A percentile compares a stretch with the other conserved stretches of the same genome.
Evolutionary conservation across 2,329 filamentous ascomycete species (phyloP).

Genomic region (Verticillium tricorpus): DNA sequence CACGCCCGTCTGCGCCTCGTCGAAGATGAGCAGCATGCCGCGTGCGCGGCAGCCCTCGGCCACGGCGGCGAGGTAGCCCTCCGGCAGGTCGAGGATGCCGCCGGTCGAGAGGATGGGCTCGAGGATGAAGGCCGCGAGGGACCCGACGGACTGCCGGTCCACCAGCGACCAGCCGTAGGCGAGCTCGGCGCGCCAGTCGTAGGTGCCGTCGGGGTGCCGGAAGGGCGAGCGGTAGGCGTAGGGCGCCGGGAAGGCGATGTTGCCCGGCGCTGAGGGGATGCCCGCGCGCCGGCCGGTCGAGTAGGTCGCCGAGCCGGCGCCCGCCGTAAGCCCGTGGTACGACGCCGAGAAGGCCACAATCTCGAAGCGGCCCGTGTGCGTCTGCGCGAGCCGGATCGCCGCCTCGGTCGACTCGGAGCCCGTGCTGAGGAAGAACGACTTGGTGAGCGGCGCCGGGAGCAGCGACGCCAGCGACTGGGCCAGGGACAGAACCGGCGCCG

Average conservation of each 20-base stretch:
- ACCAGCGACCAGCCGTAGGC: conserved; percentile 59
- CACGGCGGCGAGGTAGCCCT: conserved; percentile 50
- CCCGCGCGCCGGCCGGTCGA: conserved; percentile 43
- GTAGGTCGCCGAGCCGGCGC: conserved; percentile 48
- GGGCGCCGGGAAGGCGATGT: conserved; percentile 53
- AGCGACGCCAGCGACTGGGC: conserved; percentile 42
- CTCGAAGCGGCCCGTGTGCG: conserved; percentile 59
- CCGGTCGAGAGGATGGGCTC: conserved; percentile 55
- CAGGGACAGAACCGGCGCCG: conserved; percentile 47
- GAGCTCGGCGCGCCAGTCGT: conserved; percentile 63
- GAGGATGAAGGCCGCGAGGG: conserved; percentile 57
- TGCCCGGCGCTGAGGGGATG: conserved; percentile 47
- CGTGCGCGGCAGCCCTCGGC: conserved; percentile 46
- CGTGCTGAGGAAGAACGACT: conserved; percentile 53
- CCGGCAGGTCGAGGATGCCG: conserved; percentile 51
- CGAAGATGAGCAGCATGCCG: conserved; percentile 53
- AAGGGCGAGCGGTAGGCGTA: conserved; percentile 60
- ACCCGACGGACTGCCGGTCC: conserved; percentile 53
- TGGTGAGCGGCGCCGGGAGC: conserved; percentile 42
- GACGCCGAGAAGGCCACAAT: conserved; percentile 54
- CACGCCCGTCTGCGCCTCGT: conserved; percentile 57
- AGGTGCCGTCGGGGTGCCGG: conserved; percentile 50
- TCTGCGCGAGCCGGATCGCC: conserved; percentile 60
- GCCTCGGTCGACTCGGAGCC: conserved; percentile 54
- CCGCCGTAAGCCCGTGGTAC: conserved; percentile 57